Conservation (phyloP, 1,139 yeast species). For the Lodderomyces margitis region DNA sequence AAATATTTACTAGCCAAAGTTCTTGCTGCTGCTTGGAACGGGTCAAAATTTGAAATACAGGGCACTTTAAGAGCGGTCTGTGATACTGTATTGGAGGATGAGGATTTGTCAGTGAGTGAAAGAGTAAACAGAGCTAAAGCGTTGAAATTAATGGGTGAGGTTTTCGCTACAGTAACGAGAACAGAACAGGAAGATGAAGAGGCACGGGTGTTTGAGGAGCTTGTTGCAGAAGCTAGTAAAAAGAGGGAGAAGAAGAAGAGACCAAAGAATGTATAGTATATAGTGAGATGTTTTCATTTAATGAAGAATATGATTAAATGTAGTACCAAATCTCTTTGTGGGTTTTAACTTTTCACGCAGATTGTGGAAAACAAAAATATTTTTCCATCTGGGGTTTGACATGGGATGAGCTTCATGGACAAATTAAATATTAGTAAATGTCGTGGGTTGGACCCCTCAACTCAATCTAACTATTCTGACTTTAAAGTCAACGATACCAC, state of each 20-base stretch:
- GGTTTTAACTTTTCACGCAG: too few species aligned
- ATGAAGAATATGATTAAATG: too few species aligned
- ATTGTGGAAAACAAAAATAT: not conserved
- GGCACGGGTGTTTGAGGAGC: conserved; percentile 84
- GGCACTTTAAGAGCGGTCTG: conserved; percentile 87
- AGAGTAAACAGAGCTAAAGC: conserved; percentile 80
- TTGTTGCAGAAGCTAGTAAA: conserved; percentile 88
- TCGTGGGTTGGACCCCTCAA: conserved; percentile 57
- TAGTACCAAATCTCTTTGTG: too few species aligned
- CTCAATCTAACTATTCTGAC: conserved; percentile 64
- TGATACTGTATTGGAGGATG: conserved; percentile 70
- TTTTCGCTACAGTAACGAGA: conserved; percentile 64
- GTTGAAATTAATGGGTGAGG: conserved; percentile 67
- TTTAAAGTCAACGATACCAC: conserved; percentile 45
- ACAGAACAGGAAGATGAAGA: conserved; percentile 88
- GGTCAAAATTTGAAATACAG: conserved; percentile 85
- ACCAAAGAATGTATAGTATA: conserved; percentile 5
- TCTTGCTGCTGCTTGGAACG: conserved; percentile 94
- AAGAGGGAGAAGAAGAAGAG: conserved; percentile 59
- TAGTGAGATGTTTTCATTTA: not conserved
- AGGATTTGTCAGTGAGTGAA: conserved; percentile 50
- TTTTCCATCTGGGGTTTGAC: not conserved
- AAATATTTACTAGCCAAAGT: conserved; percentile 86
- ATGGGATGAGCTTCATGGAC: conserved; percentile 7
- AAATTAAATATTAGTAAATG: conserved; percentile 13